Evolutionary conservation across 2,329 filamentous ascomycete genomes (phyloP), one percentile per base, ranked within the genome.

Genomic region (Pseudogymnoascus sp.): DNA sequence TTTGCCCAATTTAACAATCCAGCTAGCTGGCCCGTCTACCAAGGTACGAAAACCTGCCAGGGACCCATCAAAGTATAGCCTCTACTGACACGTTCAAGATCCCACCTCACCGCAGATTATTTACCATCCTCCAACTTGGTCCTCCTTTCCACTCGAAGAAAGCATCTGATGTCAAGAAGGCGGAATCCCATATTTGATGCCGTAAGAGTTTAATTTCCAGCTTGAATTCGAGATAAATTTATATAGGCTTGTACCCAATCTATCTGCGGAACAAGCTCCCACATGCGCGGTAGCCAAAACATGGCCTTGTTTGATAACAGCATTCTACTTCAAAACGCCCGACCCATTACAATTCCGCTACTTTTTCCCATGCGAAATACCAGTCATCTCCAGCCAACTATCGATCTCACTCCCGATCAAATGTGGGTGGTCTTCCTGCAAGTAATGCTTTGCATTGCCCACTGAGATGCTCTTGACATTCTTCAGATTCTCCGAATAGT

Each of bases 351-450:
- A 17, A 17, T 17, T 17, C 40, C 9, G 2, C 17, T 24, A 24
- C 4, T 24, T 24, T 5, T 24, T 44, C 24, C 10, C 17, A 44
- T 11, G 2, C 5, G 1, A 44, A 44, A 24, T 44, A 13, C 40
- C 17, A 13, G 40, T 11, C 40, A 9, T 24, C 40, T 26, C 40
- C 6, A 59, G n/a, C 58, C 58, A 59, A 15, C 5, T 15, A 17
- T 13, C 31, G 9, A 59, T 26, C 11, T 37, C 33, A n/a, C 15
- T 1, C n/a, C 58, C 58, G 4, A 59, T 40, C 33, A 59, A n/a
- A 59, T 59, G 58, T n/a, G 58, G 58, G 21, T 59, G 26, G n/a
- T 59, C 58, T 3, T 59, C 33, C 26, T 59, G 58, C 8, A 59
- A 33, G 26, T 35, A 59, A 13, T 59, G 58, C 7, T 37, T 37